A percentile compares a stretch with the other conserved stretches of the same genome.
These are phyloP conservation scores for Podospora appendiculata DNA, from an alignment of 495 filamentous ascomycete species.

Conservation along the genomic window DNA sequence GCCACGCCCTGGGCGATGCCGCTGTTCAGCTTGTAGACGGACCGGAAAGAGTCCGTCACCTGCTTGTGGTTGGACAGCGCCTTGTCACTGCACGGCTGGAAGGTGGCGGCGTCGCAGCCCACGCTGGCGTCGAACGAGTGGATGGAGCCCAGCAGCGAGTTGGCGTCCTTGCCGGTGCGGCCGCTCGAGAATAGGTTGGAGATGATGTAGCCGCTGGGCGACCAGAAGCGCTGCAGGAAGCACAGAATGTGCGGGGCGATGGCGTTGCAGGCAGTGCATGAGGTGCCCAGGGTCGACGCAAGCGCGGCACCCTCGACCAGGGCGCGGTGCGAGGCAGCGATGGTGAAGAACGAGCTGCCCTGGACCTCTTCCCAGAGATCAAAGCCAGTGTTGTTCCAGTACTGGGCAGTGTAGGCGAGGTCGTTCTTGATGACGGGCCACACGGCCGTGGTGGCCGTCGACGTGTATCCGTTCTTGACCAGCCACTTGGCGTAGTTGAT, in stretches of 20 bases:
- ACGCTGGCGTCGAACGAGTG: constrained; percentile 56
- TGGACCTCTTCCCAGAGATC: constrained; percentile 69
- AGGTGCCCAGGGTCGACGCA: constrained; percentile 35
- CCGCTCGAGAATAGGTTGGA: constrained; percentile 40
- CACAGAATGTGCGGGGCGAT: constrained; percentile 54
- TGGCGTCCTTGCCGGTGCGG: constrained; percentile 54
- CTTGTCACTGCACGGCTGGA: constrained; percentile 56
- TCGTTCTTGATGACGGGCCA: constrained; percentile 64
- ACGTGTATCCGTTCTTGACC: constrained; percentile 37
- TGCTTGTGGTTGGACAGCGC: constrained; percentile 59
- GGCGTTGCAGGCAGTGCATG: constrained; percentile 41
- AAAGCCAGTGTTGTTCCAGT: constrained; percentile 64
- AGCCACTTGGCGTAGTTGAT: constrained; percentile 41
- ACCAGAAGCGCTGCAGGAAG: constrained; percentile 61
- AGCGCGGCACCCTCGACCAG: constrained; percentile 58
- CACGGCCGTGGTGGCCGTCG: constrained; percentile 32
- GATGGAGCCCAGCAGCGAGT: constrained; percentile 54
- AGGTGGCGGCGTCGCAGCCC: constrained; percentile 49
- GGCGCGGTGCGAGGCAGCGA: constrained; percentile 35
- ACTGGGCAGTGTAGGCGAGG: constrained; percentile 59
- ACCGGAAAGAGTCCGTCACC: constrained; percentile 56
- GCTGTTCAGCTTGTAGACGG: constrained; percentile 51
- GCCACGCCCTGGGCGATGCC: constrained; percentile 40
- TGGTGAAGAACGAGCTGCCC: constrained; percentile 53
- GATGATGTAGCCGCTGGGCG: constrained; percentile 39